Evolutionary conservation across 2,329 filamentous ascomycete genomes (phyloP).

Genomic region (Exophiala dermatitidis): DNA sequence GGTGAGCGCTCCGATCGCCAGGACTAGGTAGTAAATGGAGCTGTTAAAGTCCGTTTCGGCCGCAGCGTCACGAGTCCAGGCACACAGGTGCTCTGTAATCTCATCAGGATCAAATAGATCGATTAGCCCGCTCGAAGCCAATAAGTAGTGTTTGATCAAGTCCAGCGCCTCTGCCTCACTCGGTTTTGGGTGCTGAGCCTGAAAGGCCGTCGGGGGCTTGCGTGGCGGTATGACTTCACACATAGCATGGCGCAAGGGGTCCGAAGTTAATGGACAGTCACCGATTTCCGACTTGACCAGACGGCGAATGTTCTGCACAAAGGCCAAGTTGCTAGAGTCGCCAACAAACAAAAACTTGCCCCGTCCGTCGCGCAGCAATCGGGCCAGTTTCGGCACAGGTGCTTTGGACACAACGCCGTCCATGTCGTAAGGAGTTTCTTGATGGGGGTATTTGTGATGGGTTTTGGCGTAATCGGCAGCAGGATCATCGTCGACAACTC

Average conservation of each 20-base stretch:
- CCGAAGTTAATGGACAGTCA: constrained; percentile 37
- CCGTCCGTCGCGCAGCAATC: constrained; percentile 46
- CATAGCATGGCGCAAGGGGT: constrained; percentile 38
- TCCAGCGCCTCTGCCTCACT: constrained; percentile 36
- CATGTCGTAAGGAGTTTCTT: constrained; percentile 7
- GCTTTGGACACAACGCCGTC: constrained; percentile 22
- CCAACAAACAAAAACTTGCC: constrained; percentile 51
- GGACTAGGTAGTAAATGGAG: constrained; percentile 46
- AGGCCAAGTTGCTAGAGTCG: constrained; percentile 48
- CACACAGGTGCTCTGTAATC: constrained; percentile 35
- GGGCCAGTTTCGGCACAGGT: constrained; percentile 38
- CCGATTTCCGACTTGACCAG: constrained; percentile 43
- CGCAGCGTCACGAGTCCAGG: constrained; percentile 34
- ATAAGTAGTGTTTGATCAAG: constrained; percentile 39
- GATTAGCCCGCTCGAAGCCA: constrained; percentile 43
- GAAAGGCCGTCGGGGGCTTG: constrained; percentile 14
- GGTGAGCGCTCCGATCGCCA: constrained; percentile 41
- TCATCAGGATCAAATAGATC: constrained; percentile 45
- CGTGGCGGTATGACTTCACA: constrained; percentile 30
- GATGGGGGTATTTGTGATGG: constrained; percentile 14
- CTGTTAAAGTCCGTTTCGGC: constrained; percentile 35
- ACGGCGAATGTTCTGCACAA: constrained; percentile 47
- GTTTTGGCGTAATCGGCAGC: no score
- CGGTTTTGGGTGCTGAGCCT: constrained; percentile 28
- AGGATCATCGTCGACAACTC: constrained; percentile 9